A percentile compares a stretch with the other conserved stretches of the same genome.
Conservation (phyloP, 2,329 filamentous ascomycete species). For the Colletotrichum truncatum region DNA sequence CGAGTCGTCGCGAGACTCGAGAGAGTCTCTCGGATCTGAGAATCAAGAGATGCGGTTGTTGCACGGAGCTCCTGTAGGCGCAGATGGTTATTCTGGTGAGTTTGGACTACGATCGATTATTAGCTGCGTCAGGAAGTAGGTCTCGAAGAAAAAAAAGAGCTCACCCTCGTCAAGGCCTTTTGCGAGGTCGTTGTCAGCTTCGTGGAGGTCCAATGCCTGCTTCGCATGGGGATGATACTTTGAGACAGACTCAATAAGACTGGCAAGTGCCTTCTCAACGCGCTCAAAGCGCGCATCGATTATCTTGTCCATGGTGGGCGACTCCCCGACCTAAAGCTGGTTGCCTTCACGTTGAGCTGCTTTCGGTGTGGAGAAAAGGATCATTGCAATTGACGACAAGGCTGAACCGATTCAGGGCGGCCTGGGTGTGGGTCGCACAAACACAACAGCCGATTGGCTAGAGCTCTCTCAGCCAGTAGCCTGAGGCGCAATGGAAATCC, state of each 20-base stretch:
- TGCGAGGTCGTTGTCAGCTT: constrained; percentile 74
- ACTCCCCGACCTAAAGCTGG: background rate
- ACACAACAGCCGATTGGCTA: constrained; percentile 18
- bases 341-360: background rate
- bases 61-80: constrained; percentile 75
- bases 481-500: constrained; percentile 31
- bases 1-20: constrained; percentile 76
- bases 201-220: constrained; percentile 74
- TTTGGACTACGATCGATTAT: constrained; percentile 62
- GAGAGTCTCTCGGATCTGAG: constrained; percentile 77
- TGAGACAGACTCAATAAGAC: constrained; percentile 80
- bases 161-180: constrained; percentile 72
- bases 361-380: background rate
- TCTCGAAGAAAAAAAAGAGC: background rate
- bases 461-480: constrained; percentile 20
- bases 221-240: constrained; percentile 80
- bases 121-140: too few species aligned
- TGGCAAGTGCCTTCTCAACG: constrained; percentile 72
- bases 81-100: constrained; percentile 78
- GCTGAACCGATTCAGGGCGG: constrained; percentile 20
- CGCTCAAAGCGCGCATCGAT: constrained; percentile 72
- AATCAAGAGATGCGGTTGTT: constrained; percentile 71
- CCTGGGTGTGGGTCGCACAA: background rate
- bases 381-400: constrained; percentile 4
- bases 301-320: constrained; percentile 64